Base-by-base conservation (phyloP, 371 early-diverging fungal species). In the Apophysomyces ossiformis region DNA sequence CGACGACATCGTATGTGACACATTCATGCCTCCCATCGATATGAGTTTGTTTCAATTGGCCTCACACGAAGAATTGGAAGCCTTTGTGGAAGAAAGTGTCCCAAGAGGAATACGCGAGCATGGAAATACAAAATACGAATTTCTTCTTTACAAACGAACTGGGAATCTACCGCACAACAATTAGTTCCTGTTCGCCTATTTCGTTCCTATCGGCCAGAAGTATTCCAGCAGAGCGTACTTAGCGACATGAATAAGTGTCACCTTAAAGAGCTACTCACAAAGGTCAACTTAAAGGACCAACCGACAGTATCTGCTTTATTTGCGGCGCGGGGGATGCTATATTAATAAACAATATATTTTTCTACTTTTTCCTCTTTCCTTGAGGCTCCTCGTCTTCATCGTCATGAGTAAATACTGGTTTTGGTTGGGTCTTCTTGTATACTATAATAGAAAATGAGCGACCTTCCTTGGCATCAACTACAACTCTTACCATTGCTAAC, bases 401-500 rank as follows among this genome's bases (percentile, higher is more conserved):
- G 8, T 86, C 87, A 0, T 72, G 75, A 18, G 88, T 86, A 75
- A 91, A 92, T 5, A 96, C 81, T 2, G 95, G 72, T 21, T 91
- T 90, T 37, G 95, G 95, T 67, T 95, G 95, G 9, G 85, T 93
- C 47, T 84, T 78, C 69, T 91, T 83, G 75, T 98, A 98, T 0
- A 96, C 96, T 60, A 88, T 26, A 26, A 70, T 38, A 37, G n/a
- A 6, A 65, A 9, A 39, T 8, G 11, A 26, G 26, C 8, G 61
- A 46, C 39, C 13, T 12, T 43, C 26, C 58, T n/a, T 16, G 11
- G 13, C 13, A 41, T 5, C n/a, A 35, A 8, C 36, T 21, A 4
- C 13, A 9, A 43, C 16, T 38, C 66, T 74, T 78, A 86, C 86
- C 78, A 64, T 80, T 93, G 7, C 90, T 87, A 63, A 96, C 88